Evolutionary conservation across 2,329 filamentous ascomycete genomes (phyloP).

Genomic region (Lasiodiplodia sp.): DNA sequence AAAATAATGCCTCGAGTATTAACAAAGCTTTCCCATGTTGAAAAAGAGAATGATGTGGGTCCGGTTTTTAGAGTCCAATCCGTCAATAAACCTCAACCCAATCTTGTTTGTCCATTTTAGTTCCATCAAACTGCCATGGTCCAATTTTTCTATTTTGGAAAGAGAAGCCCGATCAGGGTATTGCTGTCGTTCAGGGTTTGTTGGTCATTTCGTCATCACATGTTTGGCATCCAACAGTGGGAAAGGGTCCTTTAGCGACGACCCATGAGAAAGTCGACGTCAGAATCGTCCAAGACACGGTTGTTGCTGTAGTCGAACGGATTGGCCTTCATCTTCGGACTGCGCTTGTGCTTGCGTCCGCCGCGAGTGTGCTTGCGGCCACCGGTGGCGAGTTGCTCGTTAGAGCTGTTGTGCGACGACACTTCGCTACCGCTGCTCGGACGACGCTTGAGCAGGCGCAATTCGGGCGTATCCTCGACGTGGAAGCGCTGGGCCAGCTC

Average conservation of each 20-base stretch:
- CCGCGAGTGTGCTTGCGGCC: neutral
- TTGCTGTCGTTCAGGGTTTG: neutral
- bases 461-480: slow-evolving; percentile 11
- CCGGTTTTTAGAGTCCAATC: neutral
- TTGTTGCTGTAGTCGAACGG: neutral
- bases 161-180: neutral
- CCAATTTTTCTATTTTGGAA: neutral
- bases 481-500: slow-evolving; percentile 19
- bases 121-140: neutral
- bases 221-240: neutral
- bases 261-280: slow-evolving; percentile 23
- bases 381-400: neutral
- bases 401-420: neutral
- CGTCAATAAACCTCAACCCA: neutral
- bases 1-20: neutral
- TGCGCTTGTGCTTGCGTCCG: slow-evolving; percentile 5
- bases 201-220: neutral
- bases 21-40: neutral
- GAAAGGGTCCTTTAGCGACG: neutral
- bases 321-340: neutral
- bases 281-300: slow-evolving; percentile 7
- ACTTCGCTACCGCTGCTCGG: neutral
- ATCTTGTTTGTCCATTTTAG: neutral
- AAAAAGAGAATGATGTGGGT: neutral
- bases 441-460: neutral